Conservation (phyloP, 2,329 filamentous ascomycete species). For the Knufia fluminis region DNA sequence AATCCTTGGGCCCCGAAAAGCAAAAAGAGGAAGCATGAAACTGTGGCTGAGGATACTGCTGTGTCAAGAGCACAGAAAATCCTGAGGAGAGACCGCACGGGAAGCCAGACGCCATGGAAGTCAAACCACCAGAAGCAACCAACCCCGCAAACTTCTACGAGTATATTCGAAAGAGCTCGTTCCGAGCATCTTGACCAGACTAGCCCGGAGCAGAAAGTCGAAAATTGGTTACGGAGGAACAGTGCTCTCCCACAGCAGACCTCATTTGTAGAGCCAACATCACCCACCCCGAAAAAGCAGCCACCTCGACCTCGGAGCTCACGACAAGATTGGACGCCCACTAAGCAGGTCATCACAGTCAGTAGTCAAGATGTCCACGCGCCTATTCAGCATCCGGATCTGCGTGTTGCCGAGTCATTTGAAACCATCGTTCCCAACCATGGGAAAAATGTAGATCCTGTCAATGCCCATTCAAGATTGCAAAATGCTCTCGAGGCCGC, state of each 20-base stretch:
- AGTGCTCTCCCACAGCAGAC: slow-evolving; percentile 1
- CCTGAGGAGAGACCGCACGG: background rate
- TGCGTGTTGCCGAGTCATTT: background rate
- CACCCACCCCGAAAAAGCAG: background rate
- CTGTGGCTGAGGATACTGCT: background rate
- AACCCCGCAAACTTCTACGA: slow-evolving; percentile 25
- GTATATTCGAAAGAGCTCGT: slow-evolving; percentile 10
- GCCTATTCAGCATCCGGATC: background rate
- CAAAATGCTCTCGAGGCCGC: slow-evolving; percentile 6
- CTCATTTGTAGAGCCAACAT: background rate
- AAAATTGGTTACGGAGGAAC: slow-evolving; percentile 15
- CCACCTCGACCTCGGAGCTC: background rate
- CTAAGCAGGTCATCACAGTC: slow-evolving; percentile 4
- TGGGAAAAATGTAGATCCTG: background rate
- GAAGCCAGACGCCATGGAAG: background rate
- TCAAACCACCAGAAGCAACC: slow-evolving; percentile 1
- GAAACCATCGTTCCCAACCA: background rate
- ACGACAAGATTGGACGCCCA: background rate
- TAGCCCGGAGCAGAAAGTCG: slow-evolving; percentile 9
- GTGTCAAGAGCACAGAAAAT: background rate
- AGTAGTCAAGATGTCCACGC: slow-evolving; percentile 3
- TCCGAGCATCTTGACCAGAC: background rate
- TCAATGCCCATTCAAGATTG: background rate
- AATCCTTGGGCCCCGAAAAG: slow-evolving; percentile 34
- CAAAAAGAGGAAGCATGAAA: slow-evolving; percentile 20